Percentiles rank a stretch among this genome's conserved stretches.
Evolutionary conservation across 768 basidiomycete species (phyloP).

Genomic region (Psilocybe cyanescens): DNA sequence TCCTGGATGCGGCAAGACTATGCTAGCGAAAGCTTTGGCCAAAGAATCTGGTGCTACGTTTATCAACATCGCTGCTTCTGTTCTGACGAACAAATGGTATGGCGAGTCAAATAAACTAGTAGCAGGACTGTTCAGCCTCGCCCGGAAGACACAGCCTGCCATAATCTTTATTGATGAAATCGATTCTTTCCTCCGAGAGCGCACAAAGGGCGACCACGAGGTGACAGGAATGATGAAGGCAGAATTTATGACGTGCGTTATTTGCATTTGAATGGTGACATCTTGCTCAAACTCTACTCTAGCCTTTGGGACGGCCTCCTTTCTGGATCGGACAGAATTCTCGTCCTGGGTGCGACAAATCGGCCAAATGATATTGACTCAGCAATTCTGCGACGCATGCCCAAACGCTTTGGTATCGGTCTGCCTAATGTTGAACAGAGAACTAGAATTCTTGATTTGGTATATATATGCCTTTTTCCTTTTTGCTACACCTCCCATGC

Average conservation of each 20-base stretch:
- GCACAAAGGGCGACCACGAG: constrained; percentile 90
- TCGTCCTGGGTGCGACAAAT: constrained; percentile 96
- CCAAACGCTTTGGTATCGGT: constrained; percentile 88
- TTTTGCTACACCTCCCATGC: too few species aligned
- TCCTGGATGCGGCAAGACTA: constrained; percentile 98
- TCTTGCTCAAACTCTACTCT: constrained; percentile 7
- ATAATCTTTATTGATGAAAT: constrained; percentile 99
- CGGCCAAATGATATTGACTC: constrained; percentile 90
- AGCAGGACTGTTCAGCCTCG: constrained; percentile 91
- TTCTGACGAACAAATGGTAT: constrained; percentile 54
- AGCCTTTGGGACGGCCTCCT: constrained; percentile 96
- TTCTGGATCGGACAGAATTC: constrained; percentile 78
- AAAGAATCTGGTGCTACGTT: constrained; percentile 98
- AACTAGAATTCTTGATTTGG: constrained; percentile 81
- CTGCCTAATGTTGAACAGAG: constrained; percentile 83
- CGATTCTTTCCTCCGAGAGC: constrained; percentile 90
- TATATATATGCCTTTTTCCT: constrained; percentile 39
- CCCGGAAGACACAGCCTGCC: constrained; percentile 89
- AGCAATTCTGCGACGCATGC: constrained; percentile 94
- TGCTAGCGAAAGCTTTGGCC: constrained; percentile 98
- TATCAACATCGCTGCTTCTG: constrained; percentile 62
- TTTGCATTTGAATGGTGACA: neutral
- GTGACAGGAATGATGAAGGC: constrained; percentile 99
- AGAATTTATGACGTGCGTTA: constrained; percentile 87
- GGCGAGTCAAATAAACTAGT: constrained; percentile 87